Percentiles rank a stretch among this genome's conserved stretches.
phyloP scores from a whole-genome alignment of 2,329 filamentous ascomycete species.

The Colletotrichum filicis region DNA sequence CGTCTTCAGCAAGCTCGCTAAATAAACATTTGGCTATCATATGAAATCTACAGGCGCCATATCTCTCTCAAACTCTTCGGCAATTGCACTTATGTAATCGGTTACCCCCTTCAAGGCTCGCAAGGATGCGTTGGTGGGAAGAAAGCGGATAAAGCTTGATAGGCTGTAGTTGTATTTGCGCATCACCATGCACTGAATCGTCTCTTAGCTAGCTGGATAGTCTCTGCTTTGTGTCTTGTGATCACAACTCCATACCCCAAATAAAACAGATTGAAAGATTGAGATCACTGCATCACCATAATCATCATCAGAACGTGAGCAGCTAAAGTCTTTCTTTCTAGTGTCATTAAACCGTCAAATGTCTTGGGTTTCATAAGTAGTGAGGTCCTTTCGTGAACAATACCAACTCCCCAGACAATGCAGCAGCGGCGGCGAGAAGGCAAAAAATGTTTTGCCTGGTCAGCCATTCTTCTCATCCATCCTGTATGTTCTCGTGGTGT shows the following conservation, averaged over 20 bases:
- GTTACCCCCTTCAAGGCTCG: not conserved
- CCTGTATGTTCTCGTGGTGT: no score
- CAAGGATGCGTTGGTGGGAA: not conserved
- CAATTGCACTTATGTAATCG: not conserved
- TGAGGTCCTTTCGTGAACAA: conserved; percentile 24
- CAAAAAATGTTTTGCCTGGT: not conserved
- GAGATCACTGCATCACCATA: not conserved
- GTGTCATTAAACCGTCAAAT: conserved; percentile 32
- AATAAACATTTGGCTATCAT: not conserved
- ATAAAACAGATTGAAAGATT: not conserved
- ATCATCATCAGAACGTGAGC: not conserved
- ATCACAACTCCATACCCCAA: not conserved
- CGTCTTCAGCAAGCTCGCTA: conserved; percentile 47
- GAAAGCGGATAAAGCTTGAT: not conserved
- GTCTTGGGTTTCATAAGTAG: conserved; percentile 32
- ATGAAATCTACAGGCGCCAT: not conserved
- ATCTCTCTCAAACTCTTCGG: not conserved
- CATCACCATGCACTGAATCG: not conserved
- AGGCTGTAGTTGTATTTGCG: not conserved
- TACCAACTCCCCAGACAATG: conserved; percentile 23
- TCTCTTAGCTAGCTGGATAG: not conserved
- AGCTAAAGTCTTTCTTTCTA: conserved; percentile 12
- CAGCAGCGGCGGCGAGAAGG: not conserved
- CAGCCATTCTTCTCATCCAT: conserved; percentile 15
- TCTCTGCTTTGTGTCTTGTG: not conserved